These are phyloP conservation scores for Candida maesae DNA, from an alignment of 805 yeast species.

Conservation along the genomic window DNA sequence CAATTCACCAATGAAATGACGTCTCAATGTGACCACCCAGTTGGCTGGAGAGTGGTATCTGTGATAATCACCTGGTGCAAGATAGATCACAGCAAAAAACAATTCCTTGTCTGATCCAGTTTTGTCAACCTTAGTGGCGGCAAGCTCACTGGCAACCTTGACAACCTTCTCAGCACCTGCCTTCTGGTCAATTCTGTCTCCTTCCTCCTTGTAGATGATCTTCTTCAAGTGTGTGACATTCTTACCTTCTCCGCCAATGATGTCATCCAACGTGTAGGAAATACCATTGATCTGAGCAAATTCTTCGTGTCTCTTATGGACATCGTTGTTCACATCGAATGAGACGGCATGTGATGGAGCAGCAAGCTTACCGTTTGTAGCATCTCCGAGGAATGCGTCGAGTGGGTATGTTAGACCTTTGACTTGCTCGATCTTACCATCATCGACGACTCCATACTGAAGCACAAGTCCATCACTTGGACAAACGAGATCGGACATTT, in stretches of 20 bases:
- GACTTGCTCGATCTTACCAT: conserved; percentile 93
- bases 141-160: conserved; percentile 33
- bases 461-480: conserved; percentile 94
- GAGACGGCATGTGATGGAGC: conserved; percentile 51
- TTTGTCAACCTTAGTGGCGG: conserved; percentile 16
- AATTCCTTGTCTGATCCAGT: conserved; percentile 49
- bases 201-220: conserved; percentile 55
- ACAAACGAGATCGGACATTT: conserved; percentile 63
- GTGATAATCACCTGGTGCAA: conserved; percentile 98
- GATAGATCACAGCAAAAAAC: conserved; percentile 85
- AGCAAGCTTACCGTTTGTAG: conserved; percentile 38
- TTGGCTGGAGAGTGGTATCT: conserved; percentile 93
- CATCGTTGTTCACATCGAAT: conserved; percentile 38
- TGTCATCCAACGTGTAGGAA: conserved; percentile 62
- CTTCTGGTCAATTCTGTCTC: conserved; percentile 52
- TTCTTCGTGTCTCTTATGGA: conserved; percentile 55
- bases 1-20: conserved; percentile 94
- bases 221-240: conserved; percentile 42
- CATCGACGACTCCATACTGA: conserved; percentile 73
- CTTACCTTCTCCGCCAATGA: conserved; percentile 52
- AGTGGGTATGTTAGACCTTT: conserved; percentile 93
- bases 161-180: conserved; percentile 34
- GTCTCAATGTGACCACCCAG: conserved; percentile 92
- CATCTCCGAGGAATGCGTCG: conserved; percentile 78
- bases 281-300: conserved; percentile 80